phyloP scores from a whole-genome alignment of 1,284 basidiomycete genomes.

The Moesziomyces sp. region DNA sequence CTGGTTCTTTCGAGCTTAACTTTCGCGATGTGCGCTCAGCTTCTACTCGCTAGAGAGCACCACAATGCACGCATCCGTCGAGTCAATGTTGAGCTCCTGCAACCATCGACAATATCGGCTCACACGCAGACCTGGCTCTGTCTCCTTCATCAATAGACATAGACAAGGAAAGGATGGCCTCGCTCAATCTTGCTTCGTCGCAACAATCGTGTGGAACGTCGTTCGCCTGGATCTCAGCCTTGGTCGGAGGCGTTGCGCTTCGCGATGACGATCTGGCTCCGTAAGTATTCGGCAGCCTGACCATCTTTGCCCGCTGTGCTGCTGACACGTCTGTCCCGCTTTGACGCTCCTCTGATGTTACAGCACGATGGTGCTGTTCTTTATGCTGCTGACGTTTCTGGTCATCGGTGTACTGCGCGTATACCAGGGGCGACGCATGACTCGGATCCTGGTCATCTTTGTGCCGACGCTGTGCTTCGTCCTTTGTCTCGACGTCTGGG shows the following conservation, averaged over 20 bases:
- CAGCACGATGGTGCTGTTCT: slow-evolving; percentile 28
- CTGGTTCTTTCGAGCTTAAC: too few relatives aligned
- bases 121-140: too few relatives aligned
- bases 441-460: slow-evolving; percentile 24
- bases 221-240: slow-evolving; percentile 30
- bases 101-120: too few relatives aligned
- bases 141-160: too few relatives aligned
- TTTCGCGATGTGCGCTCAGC: too few relatives aligned
- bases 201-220: slow-evolving; percentile 16
- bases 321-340: neutral
- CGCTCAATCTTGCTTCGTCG: too few relatives aligned
- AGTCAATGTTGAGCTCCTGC: too few relatives aligned
- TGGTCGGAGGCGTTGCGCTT: slow-evolving; percentile 35
- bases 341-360: too few relatives aligned
- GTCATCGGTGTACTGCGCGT: slow-evolving; percentile 18
- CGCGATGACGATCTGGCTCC: slow-evolving; percentile 31
- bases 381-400: slow-evolving; percentile 25
- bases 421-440: slow-evolving; percentile 8
- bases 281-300: slow-evolving; percentile 12
- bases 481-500: slow-evolving; percentile 18
- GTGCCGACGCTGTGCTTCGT: slow-evolving; percentile 22
- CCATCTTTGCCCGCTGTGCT: neutral
- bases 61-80: too few relatives aligned
- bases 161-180: too few relatives aligned
- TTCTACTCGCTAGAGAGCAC: too few relatives aligned